Conservation (phyloP, 2,329 filamentous ascomycete species). For the Apiospora sp. region DNA sequence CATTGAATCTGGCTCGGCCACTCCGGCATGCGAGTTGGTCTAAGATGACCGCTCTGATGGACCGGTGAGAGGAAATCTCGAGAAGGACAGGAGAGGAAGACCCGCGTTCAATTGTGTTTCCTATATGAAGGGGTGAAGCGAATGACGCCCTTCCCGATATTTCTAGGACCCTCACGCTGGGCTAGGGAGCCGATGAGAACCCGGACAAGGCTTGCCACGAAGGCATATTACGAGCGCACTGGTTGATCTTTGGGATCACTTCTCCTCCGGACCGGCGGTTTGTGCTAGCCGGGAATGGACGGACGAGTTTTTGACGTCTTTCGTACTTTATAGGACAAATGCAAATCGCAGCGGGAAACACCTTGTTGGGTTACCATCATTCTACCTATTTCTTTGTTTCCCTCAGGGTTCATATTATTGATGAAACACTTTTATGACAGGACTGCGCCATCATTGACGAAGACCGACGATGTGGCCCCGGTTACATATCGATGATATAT, state of each 20-base stretch:
- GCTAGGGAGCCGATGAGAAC: neutral
- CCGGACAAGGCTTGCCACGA: neutral
- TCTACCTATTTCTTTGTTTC: too few relatives aligned
- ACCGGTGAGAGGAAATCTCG: neutral
- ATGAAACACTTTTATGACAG: neutral
- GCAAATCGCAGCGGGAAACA: neutral
- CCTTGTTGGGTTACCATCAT: neutral
- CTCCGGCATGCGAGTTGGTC: neutral
- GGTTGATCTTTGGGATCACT: neutral
- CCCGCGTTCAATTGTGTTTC: neutral
- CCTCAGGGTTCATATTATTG: neutral
- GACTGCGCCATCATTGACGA: neutral
- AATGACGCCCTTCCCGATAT: neutral
- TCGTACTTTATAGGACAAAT: neutral
- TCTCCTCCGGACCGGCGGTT: neutral
- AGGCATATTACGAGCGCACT: neutral
- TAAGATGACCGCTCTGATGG: neutral
- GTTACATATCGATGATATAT: neutral
- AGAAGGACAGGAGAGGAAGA: neutral
- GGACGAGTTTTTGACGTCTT: neutral
- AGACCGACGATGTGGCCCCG: neutral
- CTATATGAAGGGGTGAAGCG: neutral
- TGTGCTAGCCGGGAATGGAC: neutral
- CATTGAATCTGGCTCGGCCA: neutral
- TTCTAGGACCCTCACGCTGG: neutral